These are phyloP conservation scores for Tylopilus orsonianus DNA, from an alignment of 1,284 basidiomycete genomes.

Conservation along the genomic window DNA sequence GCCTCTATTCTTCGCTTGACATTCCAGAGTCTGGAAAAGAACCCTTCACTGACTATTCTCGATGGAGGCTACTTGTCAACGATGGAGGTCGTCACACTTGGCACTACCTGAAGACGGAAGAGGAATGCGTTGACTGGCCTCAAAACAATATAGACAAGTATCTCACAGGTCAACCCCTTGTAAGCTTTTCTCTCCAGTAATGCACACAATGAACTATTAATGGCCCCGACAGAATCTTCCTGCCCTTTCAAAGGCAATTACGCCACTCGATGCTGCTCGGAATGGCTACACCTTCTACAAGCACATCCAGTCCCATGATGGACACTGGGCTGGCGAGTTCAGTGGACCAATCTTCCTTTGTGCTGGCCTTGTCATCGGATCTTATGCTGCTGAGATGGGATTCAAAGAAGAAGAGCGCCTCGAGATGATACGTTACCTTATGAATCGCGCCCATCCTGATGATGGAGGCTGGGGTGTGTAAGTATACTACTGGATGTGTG, in stretches of 20 bases:
- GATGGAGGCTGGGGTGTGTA: constrained; percentile 96
- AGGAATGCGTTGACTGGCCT: constrained; percentile 64
- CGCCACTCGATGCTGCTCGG: constrained; percentile 73
- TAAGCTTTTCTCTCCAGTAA: constrained; percentile 37
- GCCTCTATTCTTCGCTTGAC: constrained; percentile 49
- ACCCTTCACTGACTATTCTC: constrained; percentile 75
- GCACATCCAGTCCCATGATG: constrained; percentile 86
- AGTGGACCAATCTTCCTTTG: constrained; percentile 93
- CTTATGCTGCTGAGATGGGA: constrained; percentile 82
- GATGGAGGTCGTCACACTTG: constrained; percentile 89
- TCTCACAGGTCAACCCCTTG: constrained; percentile 81
- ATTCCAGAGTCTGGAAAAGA: constrained; percentile 47
- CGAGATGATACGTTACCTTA: constrained; percentile 90
- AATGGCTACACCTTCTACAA: constrained; percentile 93
- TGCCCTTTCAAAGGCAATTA: constrained; percentile 57
- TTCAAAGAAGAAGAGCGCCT: constrained; percentile 80
- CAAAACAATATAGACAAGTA: constrained; percentile 82
- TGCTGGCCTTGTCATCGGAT: constrained; percentile 90
- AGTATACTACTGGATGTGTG: constrained; percentile 31
- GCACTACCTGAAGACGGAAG: constrained; percentile 77
- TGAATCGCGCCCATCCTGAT: constrained; percentile 70
- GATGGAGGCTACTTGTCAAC: constrained; percentile 81
- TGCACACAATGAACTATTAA: constrained; percentile 1
- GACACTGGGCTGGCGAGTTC: constrained; percentile 93
- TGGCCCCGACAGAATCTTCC: constrained; percentile 55